Evolutionary conservation across 2,329 filamentous ascomycete species (phyloP), one percentile per base, ranked within the genome.

Genomic region (Diaporthe citrichinensis): DNA sequence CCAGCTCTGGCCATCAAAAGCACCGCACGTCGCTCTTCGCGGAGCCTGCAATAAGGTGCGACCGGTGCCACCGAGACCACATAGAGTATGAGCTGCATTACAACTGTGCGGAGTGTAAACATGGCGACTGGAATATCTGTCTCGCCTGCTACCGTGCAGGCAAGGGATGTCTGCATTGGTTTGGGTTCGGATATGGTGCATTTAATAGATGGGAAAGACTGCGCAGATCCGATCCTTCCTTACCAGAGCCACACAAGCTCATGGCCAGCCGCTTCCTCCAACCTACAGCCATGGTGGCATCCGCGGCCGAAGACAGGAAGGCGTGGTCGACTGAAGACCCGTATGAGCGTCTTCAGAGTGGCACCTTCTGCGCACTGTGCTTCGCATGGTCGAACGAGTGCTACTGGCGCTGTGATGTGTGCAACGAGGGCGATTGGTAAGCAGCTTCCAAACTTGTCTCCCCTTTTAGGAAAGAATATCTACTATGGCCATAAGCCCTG

Each of bases 71-170:
- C 28, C 93, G 90, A 77, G 80, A 87, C 8, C 90, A 95, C 76
- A 96, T 98, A 51, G 93, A 98, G 81, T 95, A 98, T 79, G 92
- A 95, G 12, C 85, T 98, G 2, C 95, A 98, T 83, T 98, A 96
- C 84, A 94, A 94, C 81, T 98, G 96, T 83, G 83, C 85, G 2
- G 87, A 88, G 68, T 98, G 96, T 83, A 87, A 90, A 23, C 85
- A 88, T 8, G 95, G 94, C 0, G 87, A 90, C 62, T 98, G 93
- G 87, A 93, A 96, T 81, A 87, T 98, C 15, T 98, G 96, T 81
- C 84, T 94, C 2, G 88, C 89, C 78, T 98, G 96, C 85, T 98
- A 97, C 82, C 92, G 95, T 39, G 82, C 86, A 17, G 93, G 93
- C 12, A 90, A 90, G 80, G 96, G 96, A 15, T 98, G 96, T 82